phyloP scores from a whole-genome alignment of 495 filamentous ascomycete species.

The Aspergillus mulundensis region DNA sequence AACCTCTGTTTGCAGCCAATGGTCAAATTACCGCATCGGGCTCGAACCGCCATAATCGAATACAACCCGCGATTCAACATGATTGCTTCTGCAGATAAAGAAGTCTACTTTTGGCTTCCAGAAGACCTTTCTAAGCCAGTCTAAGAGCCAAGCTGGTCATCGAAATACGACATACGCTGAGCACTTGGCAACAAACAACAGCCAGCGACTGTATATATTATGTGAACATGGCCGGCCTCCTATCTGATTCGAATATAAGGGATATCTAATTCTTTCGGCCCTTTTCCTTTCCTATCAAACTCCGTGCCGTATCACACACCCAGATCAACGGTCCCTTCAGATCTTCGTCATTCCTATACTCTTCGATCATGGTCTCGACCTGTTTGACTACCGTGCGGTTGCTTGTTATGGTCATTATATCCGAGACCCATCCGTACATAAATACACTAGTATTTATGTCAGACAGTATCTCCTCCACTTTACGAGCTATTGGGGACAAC shows the following conservation, averaged over 20 bases:
- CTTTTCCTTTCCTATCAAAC: conserved; percentile 63
- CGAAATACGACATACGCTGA: background rate
- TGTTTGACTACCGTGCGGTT: conserved; percentile 62
- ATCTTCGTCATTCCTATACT: conserved; percentile 33
- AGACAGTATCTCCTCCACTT: conserved; percentile 45
- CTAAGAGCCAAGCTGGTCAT: conserved; percentile 23
- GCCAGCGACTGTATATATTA: background rate
- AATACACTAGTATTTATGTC: conserved; percentile 66
- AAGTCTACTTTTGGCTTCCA: conserved; percentile 87
- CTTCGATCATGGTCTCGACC: conserved; percentile 52
- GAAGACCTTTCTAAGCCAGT: conserved; percentile 31
- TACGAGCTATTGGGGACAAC: conserved; percentile 35
- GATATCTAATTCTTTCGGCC: conserved; percentile 31
- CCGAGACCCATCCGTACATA: conserved; percentile 60
- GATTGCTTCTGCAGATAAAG: conserved; percentile 81
- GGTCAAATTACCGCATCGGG: conserved; percentile 59
- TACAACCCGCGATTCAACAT: conserved; percentile 90
- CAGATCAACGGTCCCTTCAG: conserved; percentile 54
- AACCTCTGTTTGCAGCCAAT: conserved; percentile 60
- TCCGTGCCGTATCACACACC: conserved; percentile 60
- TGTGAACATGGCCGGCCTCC: background rate
- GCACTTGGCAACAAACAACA: background rate
- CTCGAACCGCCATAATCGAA: conserved; percentile 68
- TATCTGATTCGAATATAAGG: background rate
- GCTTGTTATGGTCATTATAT: conserved; percentile 60